Conservation (phyloP, 1,284 basidiomycete species). For the Afroboletus lepidellus region DNA sequence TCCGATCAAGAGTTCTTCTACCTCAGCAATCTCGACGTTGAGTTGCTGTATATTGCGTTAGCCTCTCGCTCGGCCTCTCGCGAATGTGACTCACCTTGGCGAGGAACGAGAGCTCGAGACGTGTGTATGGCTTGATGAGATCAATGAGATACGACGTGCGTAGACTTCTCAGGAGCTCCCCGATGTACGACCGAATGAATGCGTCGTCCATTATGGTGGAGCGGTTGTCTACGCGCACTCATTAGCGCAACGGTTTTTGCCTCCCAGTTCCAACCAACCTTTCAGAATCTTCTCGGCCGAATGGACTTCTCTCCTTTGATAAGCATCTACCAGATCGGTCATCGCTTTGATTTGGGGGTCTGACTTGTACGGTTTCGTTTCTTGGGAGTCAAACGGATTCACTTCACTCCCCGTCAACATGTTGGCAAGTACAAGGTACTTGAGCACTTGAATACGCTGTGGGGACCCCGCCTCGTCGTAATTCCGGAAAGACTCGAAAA, state of each 20-base stretch:
- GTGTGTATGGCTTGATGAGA: slow-evolving; percentile 94
- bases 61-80: background rate
- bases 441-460: slow-evolving; percentile 96
- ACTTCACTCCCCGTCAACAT: slow-evolving; percentile 99
- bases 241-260: background rate
- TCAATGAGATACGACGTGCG: slow-evolving; percentile 97
- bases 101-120: slow-evolving; percentile 88
- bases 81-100: slow-evolving; percentile 61
- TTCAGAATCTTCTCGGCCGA: slow-evolving; percentile 92
- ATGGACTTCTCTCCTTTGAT: slow-evolving; percentile 94
- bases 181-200: slow-evolving; percentile 93
- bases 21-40: slow-evolving; percentile 83
- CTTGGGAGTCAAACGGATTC: slow-evolving; percentile 99
- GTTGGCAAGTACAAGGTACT: slow-evolving; percentile 96
- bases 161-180: slow-evolving; percentile 89
- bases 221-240: slow-evolving; percentile 67
- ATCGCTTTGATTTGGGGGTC: slow-evolving; percentile 97
- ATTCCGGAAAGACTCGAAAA: slow-evolving; percentile 98
- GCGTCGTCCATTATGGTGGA: slow-evolving; percentile 93
- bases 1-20: slow-evolving; percentile 90
- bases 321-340: slow-evolving; percentile 95
- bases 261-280: slow-evolving; percentile 49
- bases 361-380: slow-evolving; percentile 99
- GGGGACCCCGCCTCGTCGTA: slow-evolving; percentile 98
- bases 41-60: slow-evolving; percentile 66